Evolutionary conservation across 2,329 filamentous ascomycete species (phyloP).

Genomic region (Arachnomyces sp.): DNA sequence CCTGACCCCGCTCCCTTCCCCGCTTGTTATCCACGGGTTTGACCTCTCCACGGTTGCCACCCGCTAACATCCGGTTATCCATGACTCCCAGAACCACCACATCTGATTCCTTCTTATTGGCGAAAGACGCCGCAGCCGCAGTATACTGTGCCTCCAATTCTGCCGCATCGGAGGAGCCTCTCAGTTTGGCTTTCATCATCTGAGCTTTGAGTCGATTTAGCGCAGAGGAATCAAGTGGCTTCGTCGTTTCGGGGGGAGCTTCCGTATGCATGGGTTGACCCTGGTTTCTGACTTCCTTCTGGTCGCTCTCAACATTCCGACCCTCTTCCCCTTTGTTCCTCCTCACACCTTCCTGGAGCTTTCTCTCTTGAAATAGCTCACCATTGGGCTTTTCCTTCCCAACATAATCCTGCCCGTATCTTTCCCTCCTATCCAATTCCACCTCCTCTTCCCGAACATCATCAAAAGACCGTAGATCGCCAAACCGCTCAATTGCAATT

Average conservation of each 20-base stretch:
- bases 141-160: slow-evolving; percentile 80
- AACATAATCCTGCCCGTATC: slow-evolving; percentile 77
- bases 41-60: slow-evolving; percentile 64
- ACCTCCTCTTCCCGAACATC: slow-evolving; percentile 85
- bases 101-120: slow-evolving; percentile 51
- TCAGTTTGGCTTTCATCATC: slow-evolving; percentile 91
- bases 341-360: slow-evolving; percentile 48
- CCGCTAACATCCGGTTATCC: slow-evolving; percentile 82
- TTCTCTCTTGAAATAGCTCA: slow-evolving; percentile 72
- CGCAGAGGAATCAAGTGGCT: slow-evolving; percentile 62
- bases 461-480: slow-evolving; percentile 75
- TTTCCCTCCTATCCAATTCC: slow-evolving; percentile 74
- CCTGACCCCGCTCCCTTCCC: slow-evolving; percentile 71
- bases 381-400: slow-evolving; percentile 81
- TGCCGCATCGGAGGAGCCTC: slow-evolving; percentile 63
- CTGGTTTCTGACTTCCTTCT: slow-evolving; percentile 37
- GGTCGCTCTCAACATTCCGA: slow-evolving; percentile 27
- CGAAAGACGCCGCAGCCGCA: slow-evolving; percentile 54
- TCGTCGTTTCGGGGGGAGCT: slow-evolving; percentile 39
- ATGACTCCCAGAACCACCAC: slow-evolving; percentile 77
- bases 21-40: slow-evolving; percentile 70
- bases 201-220: slow-evolving; percentile 87
- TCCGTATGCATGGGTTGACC: slow-evolving; percentile 52
- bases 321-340: slow-evolving; percentile 22
- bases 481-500: slow-evolving; percentile 73